Percentiles rank a stretch among this genome's conserved stretches.
phyloP scores from a whole-genome alignment of 2,329 filamentous ascomycete genomes.

The Scopulariopsis brevicaulis region DNA sequence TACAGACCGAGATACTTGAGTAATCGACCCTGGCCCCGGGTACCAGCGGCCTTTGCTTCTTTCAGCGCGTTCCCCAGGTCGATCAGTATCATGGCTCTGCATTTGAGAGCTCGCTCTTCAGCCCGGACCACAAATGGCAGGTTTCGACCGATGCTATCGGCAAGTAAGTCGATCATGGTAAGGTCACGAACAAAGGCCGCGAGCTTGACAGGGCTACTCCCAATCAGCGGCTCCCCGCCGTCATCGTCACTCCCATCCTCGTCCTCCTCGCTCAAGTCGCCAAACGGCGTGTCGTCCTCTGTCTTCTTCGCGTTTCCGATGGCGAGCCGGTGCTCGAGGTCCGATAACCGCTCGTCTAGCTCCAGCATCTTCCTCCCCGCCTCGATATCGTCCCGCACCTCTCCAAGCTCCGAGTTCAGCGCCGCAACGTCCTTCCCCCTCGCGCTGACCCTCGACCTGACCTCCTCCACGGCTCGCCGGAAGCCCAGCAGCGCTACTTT shows the following conservation, averaged over 20 bases:
- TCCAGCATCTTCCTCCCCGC: constrained; percentile 52
- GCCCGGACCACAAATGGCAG: constrained; percentile 37
- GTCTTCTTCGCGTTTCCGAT: constrained; percentile 24
- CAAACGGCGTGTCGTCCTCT: constrained; percentile 8
- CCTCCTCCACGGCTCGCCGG: constrained; percentile 64
- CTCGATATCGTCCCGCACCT: constrained; percentile 53
- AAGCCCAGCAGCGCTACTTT: constrained; percentile 81
- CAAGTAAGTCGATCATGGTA: constrained; percentile 26
- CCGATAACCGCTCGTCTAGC: constrained; percentile 48
- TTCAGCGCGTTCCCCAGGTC: constrained; percentile 39
- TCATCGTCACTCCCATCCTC: constrained; percentile 25
- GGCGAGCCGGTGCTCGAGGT: constrained; percentile 52
- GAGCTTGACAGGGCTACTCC: constrained; percentile 35
- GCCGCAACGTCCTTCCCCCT: constrained; percentile 50
- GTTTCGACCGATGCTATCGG: constrained; percentile 31
- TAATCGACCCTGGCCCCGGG: constrained; percentile 29
- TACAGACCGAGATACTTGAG: constrained; percentile 43
- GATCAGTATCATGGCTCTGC: constrained; percentile 43
- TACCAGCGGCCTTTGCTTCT: constrained; percentile 29
- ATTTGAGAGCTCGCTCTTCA: constrained; percentile 38
- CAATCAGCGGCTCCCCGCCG: constrained; percentile 20
- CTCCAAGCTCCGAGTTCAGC: constrained; percentile 55
- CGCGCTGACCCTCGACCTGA: constrained; percentile 54
- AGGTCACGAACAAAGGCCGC: constrained; percentile 33
- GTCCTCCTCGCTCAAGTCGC: constrained; percentile 22